Evolutionary conservation across 345 rosid species (phyloP).

Genomic region (Salix exigua): DNA sequence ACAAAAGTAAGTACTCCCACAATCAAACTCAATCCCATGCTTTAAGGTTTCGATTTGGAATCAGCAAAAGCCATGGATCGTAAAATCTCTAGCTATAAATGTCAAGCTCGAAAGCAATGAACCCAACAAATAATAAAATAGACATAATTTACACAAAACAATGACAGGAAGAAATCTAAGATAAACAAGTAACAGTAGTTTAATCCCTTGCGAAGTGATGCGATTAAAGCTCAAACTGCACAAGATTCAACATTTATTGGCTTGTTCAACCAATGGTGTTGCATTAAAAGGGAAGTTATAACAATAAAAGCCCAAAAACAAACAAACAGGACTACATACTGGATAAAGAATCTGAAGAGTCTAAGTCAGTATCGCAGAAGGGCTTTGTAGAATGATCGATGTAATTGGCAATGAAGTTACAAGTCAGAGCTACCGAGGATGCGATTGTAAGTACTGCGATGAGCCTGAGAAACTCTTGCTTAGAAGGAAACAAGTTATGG

Average conservation of each 20-base stretch:
- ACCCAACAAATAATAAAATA: background rate
- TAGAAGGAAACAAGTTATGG: slow-evolving; percentile 58
- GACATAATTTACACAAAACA: background rate
- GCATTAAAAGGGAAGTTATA: background rate
- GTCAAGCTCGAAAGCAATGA: background rate
- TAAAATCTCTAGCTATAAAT: background rate
- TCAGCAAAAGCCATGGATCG: background rate
- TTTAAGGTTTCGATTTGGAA: background rate
- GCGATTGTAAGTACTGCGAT: slow-evolving; percentile 56
- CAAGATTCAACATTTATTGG: background rate
- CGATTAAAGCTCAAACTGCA: background rate
- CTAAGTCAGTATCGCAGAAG: slow-evolving; percentile 53
- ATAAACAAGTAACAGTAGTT: background rate
- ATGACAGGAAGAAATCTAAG: background rate
- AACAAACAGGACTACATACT: slow-evolving; percentile 34
- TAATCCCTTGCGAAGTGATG: background rate
- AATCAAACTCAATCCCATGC: no score
- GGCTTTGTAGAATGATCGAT: slow-evolving; percentile 41
- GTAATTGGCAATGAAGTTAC: slow-evolving; percentile 42
- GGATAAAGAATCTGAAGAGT: slow-evolving; percentile 36
- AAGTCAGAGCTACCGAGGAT: slow-evolving; percentile 55
- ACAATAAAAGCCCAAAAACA: background rate
- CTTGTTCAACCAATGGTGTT: background rate
- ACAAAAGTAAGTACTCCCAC: no score
- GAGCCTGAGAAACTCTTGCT: slow-evolving; percentile 50